Evolutionary conservation across 345 rosid genomes (phyloP).

Genomic region (Sisymbrium irio): DNA sequence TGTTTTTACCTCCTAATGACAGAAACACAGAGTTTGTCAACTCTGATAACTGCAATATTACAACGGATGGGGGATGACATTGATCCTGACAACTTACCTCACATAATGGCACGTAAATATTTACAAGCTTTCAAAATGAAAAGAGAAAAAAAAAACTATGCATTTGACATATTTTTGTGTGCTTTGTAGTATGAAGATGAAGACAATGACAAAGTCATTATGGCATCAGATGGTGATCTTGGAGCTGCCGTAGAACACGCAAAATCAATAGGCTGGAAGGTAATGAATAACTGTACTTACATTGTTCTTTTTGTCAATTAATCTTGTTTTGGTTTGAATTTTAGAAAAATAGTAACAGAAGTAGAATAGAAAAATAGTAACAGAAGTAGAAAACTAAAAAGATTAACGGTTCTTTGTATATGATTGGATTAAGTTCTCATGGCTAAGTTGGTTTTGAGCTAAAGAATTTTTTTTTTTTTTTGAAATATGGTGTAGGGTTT

Average conservation of each 20-base stretch:
- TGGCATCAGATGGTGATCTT: slow-evolving; percentile 84
- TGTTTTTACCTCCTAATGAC: neutral
- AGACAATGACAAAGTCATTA: slow-evolving; percentile 82
- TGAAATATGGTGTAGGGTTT: too few relatives aligned
- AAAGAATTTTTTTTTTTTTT: too few relatives aligned
- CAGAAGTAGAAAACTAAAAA: too few relatives aligned
- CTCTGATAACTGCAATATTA: slow-evolving; percentile 74
- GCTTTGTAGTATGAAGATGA: slow-evolving; percentile 83
- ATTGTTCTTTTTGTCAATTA: neutral
- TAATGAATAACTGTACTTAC: slow-evolving; percentile 18
- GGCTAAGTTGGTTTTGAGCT: too few relatives aligned
- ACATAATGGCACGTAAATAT: slow-evolving; percentile 62
- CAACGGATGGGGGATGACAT: slow-evolving; percentile 89
- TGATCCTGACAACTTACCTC: slow-evolving; percentile 72
- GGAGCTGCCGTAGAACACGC: slow-evolving; percentile 93
- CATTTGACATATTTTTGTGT: neutral
- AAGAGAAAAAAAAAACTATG: neutral
- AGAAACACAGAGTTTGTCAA: slow-evolving; percentile 77
- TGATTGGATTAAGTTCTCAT: too few relatives aligned
- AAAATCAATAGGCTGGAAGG: slow-evolving; percentile 87
- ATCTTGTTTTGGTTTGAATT: neutral
- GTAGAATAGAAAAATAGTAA: too few relatives aligned
- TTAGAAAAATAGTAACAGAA: too few relatives aligned
- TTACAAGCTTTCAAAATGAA: neutral
- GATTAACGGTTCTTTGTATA: too few relatives aligned